Evolutionary conservation across 108 stramenopile species (phyloP).

Genomic region (Cyclotella baltica): DNA sequence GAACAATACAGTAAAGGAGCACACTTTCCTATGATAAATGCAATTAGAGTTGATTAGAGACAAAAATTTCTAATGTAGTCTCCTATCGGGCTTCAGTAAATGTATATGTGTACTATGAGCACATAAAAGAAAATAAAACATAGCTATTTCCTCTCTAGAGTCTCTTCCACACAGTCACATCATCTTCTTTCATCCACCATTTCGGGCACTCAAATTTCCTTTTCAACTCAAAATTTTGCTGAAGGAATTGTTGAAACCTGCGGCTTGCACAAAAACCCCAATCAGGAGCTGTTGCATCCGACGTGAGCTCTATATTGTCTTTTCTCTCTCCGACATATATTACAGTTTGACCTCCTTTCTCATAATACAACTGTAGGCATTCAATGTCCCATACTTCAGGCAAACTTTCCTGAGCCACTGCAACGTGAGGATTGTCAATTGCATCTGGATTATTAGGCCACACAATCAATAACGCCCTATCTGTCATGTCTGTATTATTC

Average conservation of each 20-base stretch:
- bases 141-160: constrained; percentile 1
- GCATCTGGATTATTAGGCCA: constrained; percentile 72
- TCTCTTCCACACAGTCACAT: constrained; percentile 60
- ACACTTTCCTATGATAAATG: no score
- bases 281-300: constrained; percentile 38
- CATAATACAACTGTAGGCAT: constrained; percentile 52
- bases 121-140: not conserved
- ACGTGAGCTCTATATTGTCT: constrained; percentile 28
- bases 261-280: constrained; percentile 56
- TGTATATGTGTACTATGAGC: not conserved
- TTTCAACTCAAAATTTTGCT: constrained; percentile 39
- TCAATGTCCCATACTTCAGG: constrained; percentile 55
- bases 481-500: constrained; percentile 8
- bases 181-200: constrained; percentile 69
- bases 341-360: constrained; percentile 51
- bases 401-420: constrained; percentile 7
- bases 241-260: constrained; percentile 55
- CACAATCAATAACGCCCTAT: constrained; percentile 52
- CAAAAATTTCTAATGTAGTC: no score
- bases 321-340: constrained; percentile 67
- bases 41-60: no score
- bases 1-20: no score
- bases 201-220: constrained; percentile 42
- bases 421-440: constrained; percentile 54
- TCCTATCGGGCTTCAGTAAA: not conserved